phyloP scores from a whole-genome alignment of 208 protist species.

The Trypanosoma conorhini region DNA sequence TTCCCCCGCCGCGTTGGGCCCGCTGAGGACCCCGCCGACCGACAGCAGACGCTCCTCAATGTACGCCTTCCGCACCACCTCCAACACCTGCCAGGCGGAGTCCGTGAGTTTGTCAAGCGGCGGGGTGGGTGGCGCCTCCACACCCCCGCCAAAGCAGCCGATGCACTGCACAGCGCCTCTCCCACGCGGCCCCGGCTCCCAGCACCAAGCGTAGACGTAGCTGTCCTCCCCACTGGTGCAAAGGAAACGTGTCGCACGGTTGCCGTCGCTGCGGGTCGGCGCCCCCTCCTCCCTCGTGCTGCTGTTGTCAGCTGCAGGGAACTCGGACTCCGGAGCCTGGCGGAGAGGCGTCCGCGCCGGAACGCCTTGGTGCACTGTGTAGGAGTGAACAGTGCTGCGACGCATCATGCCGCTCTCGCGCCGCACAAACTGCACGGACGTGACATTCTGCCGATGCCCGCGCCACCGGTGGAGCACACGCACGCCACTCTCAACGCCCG shows the following conservation, averaged over 20 bases:
- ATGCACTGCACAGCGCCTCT: conserved; percentile 43
- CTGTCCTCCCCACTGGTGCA: conserved; percentile 54
- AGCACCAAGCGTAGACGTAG: conserved; percentile 59
- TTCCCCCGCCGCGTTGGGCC: not conserved
- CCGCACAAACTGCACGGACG: conserved; percentile 44
- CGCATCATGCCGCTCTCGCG: not conserved
- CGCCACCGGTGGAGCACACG: conserved; percentile 71
- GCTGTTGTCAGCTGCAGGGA: not conserved
- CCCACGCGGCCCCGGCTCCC: conserved; percentile 24
- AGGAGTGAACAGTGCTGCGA: not conserved
- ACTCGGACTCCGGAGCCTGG: not conserved
- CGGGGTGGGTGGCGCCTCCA: conserved; percentile 25
- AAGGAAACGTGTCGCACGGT: conserved; percentile 28
- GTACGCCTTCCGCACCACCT: conserved; percentile 51
- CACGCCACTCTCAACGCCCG: conserved; percentile 29
- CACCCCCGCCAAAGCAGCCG: conserved; percentile 58
- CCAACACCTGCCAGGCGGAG: conserved; percentile 28
- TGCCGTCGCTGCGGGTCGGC: not conserved
- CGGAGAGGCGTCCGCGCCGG: not conserved
- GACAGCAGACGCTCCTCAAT: conserved; percentile 44
- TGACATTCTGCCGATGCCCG: conserved; percentile 57
- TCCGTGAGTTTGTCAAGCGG: conserved; percentile 32
- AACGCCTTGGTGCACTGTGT: not conserved
- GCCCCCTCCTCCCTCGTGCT: not conserved
- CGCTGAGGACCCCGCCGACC: conserved; percentile 20